Evolutionary conservation across 73 alveolate genomes (phyloP), one percentile per base, ranked within the genome.

Genomic region (Chromera velia): DNA sequence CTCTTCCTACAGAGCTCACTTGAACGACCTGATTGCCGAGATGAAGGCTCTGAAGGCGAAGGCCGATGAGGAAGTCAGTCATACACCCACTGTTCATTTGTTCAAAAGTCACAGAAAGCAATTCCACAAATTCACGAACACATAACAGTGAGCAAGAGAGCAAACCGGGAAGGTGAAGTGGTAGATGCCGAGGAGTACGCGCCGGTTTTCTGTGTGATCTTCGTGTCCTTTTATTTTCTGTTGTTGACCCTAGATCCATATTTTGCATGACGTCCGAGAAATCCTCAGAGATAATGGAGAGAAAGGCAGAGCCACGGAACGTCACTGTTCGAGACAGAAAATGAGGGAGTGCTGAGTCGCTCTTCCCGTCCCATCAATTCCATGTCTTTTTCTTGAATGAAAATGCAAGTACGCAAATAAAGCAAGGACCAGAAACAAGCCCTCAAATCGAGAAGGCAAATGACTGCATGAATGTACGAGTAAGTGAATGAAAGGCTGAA

Each of bases 1-100:
- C 76, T 55, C 67, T 27, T 75, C 84, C 32, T 76, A 76, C 76
- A 76, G 67, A 76, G 67, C 84, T 9, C 84, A 76, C 84, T 66
- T 76, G 84, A 66, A 76, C 76, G 40, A 64, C 72, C 76, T 76
- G 22, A 75, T 66, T 27, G 67, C 65, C 63, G 84, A 76, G 71
- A 65, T 76, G 76, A 65, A 67, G 30, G 40, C 71, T 48, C 84
- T 76, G 40, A 72, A 72, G 63, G 33, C 28, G 76, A 75, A 75
- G 82, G 82, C 34, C 64, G 34, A 0, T 0, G 4, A 34, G 6
- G 4, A 17, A n/a, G 9, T 29, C 17, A 0, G 30, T 31, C 24
- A 0, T 62, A 18, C 28, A 28, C 70, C 32, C 30, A 0, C 24
- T 0, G 70, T 10, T 7, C 69, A 10, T 28, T 26, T 28, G 69